Conservation (phyloP, 2,329 filamentous ascomycete genomes). For the Apiospora phragmitis region DNA sequence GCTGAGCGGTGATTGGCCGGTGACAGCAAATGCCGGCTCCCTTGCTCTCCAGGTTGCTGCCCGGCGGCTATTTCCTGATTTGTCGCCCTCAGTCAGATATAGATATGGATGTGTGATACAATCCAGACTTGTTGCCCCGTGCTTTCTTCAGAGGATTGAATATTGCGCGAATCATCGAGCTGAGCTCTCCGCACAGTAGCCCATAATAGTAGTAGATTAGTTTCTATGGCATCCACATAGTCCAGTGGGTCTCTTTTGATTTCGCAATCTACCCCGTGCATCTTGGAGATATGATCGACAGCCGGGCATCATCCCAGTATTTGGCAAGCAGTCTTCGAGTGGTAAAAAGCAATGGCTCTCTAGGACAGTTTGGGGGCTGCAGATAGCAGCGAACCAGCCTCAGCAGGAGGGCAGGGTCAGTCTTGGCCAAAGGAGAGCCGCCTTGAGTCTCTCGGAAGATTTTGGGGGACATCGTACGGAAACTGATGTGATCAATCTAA, state of each 20-base stretch:
- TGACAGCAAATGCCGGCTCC: not conserved
- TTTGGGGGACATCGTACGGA: not conserved
- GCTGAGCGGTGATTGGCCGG: not conserved
- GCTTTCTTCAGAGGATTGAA: not conserved
- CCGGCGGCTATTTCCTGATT: slow-evolving; percentile 7
- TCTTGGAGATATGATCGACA: slow-evolving; percentile 4
- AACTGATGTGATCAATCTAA: not conserved
- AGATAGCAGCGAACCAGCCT: not conserved
- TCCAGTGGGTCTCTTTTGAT: not conserved
- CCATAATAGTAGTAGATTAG: not conserved
- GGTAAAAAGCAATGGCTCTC: not conserved
- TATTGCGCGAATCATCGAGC: slow-evolving; percentile 4
- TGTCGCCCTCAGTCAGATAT: not conserved
- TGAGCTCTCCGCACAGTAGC: not conserved
- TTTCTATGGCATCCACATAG: not conserved
- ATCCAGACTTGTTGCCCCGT: not conserved
- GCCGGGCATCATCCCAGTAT: not conserved
- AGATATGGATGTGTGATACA: not conserved
- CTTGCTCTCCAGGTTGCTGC: not conserved
- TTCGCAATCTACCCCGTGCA: slow-evolving; percentile 6
- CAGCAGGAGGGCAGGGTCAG: not conserved
- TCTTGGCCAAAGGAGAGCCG: not conserved
- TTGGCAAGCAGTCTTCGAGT: not conserved
- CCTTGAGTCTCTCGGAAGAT: not conserved
- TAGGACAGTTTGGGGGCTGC: not conserved